Evolutionary conservation across 1,284 basidiomycete species (phyloP).

Genomic region (Cystobasidiaceae sp.): DNA sequence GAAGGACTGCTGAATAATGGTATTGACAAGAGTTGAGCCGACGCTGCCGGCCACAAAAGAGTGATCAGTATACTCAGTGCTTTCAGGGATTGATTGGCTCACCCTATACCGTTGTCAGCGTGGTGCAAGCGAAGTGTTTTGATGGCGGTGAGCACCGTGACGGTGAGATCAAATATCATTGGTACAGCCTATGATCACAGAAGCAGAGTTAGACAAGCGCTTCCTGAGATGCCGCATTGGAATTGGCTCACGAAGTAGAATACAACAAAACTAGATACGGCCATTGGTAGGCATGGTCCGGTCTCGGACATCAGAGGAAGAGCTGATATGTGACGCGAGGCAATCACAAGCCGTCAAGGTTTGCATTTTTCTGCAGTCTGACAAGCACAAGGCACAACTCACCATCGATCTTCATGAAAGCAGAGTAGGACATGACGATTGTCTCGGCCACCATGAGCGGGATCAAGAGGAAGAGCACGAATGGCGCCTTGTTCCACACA

Average conservation of each 20-base stretch:
- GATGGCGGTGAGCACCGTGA: slow-evolving; percentile 9
- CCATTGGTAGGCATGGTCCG: slow-evolving; percentile 15
- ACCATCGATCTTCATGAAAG: slow-evolving; percentile 15
- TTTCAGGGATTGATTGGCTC: not conserved
- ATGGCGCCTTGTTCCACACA: slow-evolving; percentile 14
- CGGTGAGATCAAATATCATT: slow-evolving; percentile 14
- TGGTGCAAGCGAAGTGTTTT: not conserved
- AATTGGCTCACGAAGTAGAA: slow-evolving; percentile 12
- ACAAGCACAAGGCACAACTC: no score
- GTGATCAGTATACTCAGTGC: no score
- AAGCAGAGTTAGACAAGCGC: not conserved
- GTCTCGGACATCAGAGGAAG: not conserved
- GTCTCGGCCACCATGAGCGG: slow-evolving; percentile 11
- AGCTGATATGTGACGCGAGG: no score
- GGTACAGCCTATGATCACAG: slow-evolving; percentile 3
- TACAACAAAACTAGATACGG: slow-evolving; percentile 1
- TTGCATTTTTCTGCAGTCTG: no score
- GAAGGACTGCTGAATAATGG: slow-evolving; percentile 16
- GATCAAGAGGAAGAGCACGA: not conserved
- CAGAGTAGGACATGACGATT: slow-evolving; percentile 12
- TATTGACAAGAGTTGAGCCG: slow-evolving; percentile 12
- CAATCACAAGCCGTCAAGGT: no score
- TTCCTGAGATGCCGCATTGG: not conserved
- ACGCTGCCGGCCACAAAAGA: no score
- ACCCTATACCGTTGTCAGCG: slow-evolving; percentile 9